Percentiles rank a stretch among this genome's conserved stretches.
phyloP scores from a whole-genome alignment of 371 early-diverging fungal species.

The Syncephalastrum monosporum region DNA sequence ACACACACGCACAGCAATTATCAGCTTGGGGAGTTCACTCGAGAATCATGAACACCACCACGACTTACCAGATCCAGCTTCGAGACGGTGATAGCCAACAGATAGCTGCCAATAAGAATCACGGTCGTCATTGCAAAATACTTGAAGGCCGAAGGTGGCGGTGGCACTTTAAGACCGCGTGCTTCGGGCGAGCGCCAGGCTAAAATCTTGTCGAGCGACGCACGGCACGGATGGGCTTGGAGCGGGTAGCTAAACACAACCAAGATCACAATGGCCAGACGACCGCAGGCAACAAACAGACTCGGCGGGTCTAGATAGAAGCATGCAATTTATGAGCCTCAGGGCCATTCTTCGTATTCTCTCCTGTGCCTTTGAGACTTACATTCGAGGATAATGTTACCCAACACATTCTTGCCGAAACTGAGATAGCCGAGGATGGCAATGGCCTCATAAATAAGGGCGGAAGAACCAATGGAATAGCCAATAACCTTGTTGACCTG shows the following conservation, averaged over 20 bases:
- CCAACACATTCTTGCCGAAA: slow-evolving; percentile 84
- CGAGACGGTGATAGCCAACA: slow-evolving; percentile 75
- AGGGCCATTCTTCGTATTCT: neutral
- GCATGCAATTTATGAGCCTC: neutral
- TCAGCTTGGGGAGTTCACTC: slow-evolving; percentile 17
- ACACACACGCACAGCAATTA: no score
- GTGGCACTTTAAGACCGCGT: slow-evolving; percentile 26
- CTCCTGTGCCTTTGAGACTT: slow-evolving; percentile 19
- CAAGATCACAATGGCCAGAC: slow-evolving; percentile 87
- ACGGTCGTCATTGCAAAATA: slow-evolving; percentile 69
- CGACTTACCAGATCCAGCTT: slow-evolving; percentile 69
- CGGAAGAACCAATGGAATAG: slow-evolving; percentile 79
- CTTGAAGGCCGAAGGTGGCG: slow-evolving; percentile 44
- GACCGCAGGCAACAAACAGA: slow-evolving; percentile 80
- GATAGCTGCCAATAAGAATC: slow-evolving; percentile 70
- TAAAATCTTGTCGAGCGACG: slow-evolving; percentile 86
- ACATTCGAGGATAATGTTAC: slow-evolving; percentile 92
- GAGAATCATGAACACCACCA: slow-evolving; percentile 14
- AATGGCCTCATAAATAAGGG: slow-evolving; percentile 84
- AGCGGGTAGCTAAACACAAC: slow-evolving; percentile 97
- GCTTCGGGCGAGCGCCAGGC: slow-evolving; percentile 28
- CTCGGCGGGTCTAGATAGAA: slow-evolving; percentile 59
- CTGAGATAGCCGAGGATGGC: slow-evolving; percentile 94
- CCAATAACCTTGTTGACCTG: slow-evolving; percentile 67
- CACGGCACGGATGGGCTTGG: slow-evolving; percentile 96